phyloP scores from a whole-genome alignment of 306 rosid genomes.

The Cucurbita pepo region DNA sequence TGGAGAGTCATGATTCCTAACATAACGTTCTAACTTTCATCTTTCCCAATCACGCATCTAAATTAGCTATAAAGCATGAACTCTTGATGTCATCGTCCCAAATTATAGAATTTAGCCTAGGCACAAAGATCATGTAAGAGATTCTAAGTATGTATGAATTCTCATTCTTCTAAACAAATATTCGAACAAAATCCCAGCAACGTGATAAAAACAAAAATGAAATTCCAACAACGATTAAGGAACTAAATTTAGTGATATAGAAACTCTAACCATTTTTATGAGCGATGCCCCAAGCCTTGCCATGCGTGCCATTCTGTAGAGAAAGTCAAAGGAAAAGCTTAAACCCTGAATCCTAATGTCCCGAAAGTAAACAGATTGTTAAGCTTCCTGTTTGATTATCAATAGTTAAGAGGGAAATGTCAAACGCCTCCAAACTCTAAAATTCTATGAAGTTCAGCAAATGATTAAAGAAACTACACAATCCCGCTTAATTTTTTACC shows the following conservation, averaged over 20 bases:
- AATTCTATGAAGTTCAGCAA: neutral
- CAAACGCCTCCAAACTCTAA: neutral
- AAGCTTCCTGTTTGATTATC: neutral
- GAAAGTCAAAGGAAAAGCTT: neutral
- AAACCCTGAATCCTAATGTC: conserved; percentile 1
- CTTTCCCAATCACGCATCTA: neutral
- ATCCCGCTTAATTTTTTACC: neutral
- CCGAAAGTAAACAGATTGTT: neutral
- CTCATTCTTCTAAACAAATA: neutral
- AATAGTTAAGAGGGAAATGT: neutral
- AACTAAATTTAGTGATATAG: neutral
- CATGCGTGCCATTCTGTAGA: conserved; percentile 74
- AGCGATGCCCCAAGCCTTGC: conserved; percentile 96
- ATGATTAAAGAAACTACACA: neutral
- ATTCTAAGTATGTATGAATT: neutral
- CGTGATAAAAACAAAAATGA: neutral
- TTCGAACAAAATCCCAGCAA: neutral
- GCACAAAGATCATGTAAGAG: neutral
- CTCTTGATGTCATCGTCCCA: neutral
- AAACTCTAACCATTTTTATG: conserved; percentile 50
- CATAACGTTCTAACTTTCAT: neutral
- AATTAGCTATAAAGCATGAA: neutral
- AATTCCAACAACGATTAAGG: neutral
- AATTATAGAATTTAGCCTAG: neutral
- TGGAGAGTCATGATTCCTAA: too few species aligned